Percentiles rank a stretch among this genome's conserved stretches.
phyloP scores from a whole-genome alignment of 257 asterid genomes.

The Capsicum chinense region DNA sequence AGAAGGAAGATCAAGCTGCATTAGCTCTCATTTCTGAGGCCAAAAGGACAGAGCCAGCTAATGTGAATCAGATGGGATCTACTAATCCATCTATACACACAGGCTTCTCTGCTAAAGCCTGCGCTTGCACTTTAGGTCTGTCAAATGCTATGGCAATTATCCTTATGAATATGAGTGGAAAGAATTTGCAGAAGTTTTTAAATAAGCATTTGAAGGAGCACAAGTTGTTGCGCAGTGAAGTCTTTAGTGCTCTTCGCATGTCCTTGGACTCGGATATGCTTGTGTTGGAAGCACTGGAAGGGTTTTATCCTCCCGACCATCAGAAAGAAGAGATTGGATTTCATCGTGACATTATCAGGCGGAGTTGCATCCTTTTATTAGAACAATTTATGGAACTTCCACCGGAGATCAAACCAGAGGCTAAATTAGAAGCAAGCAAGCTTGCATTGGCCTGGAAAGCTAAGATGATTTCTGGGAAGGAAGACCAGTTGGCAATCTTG shows the following conservation, averaged over 20 bases:
- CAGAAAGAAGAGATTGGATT: constrained; percentile 36
- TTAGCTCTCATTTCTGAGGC: background rate
- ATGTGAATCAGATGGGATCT: background rate
- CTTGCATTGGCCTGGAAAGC: constrained; percentile 56
- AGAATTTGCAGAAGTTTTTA: constrained; percentile 26
- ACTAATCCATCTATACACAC: background rate
- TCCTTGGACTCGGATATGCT: constrained; percentile 57
- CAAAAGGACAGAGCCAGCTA: constrained; percentile 6
- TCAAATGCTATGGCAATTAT: constrained; percentile 34
- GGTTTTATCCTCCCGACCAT: constrained; percentile 38
- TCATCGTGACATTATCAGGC: constrained; percentile 33
- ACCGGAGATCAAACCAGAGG: constrained; percentile 42
- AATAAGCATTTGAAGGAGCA: constrained; percentile 28
- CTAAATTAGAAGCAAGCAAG: constrained; percentile 45
- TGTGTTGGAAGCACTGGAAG: constrained; percentile 49
- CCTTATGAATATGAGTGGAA: constrained; percentile 39
- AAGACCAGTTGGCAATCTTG: constrained; percentile 42
- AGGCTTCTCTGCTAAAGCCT: constrained; percentile 19
- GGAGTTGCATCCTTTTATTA: constrained; percentile 40
- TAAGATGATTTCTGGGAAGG: constrained; percentile 25
- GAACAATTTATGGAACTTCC: constrained; percentile 47
- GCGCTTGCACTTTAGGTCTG: constrained; percentile 4
- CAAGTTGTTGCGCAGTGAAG: constrained; percentile 31
- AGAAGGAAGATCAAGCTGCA: constrained; percentile 26
- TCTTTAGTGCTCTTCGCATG: constrained; percentile 39